Base-by-base conservation (phyloP, 345 rosid species). In the Eutrema japonicum region DNA sequence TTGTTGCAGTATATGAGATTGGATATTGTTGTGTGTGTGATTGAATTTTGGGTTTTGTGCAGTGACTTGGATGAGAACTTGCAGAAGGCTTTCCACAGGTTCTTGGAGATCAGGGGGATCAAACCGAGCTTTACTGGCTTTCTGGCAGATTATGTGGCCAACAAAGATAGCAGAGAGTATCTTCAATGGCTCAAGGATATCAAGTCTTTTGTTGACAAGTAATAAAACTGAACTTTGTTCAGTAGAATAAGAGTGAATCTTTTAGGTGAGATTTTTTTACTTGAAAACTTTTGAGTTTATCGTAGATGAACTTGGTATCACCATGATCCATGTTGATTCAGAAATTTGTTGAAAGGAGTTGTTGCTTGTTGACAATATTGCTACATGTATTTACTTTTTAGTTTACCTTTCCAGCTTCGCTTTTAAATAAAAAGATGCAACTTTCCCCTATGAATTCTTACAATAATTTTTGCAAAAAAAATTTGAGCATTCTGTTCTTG, bases 11-110 rank as follows among this genome's bases (percentile, higher is more conserved):
- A 3, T 64, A 43, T 71, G 63, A 45, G 46, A 32, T 29, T 50
- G 13, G 35, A 47, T 48, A 2, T 73, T 64, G 68, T 46, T 61
- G 8, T 71, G 59, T 61, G 8, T 71, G 59, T 57, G 46, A 57
- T 45, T 77, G 69, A 13, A 33, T 58, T 56, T 51, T 42, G 30
- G 59, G 26, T 13, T 59, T 32, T 63, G 65, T 55, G 26, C 82
- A 89, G 96, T 3, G 92, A 84, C 66, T 77, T 87, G 85, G 96
- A 87, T 66, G 89, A 87, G 79, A 83, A 87, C 72, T 66, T 89
- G 78, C 86, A 84, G 82, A 82, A 84, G 73, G 89, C 89, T 64
- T 84, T 89, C 68, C 68, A 75, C 33, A 87, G 82, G 78, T 87
- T 80, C 71, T 80, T 89, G 0, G 92, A 83, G 83, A 75, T 83